Base-by-base conservation (phyloP, 192 early-diverging fungal species). In the Coemansia sp. region DNA sequence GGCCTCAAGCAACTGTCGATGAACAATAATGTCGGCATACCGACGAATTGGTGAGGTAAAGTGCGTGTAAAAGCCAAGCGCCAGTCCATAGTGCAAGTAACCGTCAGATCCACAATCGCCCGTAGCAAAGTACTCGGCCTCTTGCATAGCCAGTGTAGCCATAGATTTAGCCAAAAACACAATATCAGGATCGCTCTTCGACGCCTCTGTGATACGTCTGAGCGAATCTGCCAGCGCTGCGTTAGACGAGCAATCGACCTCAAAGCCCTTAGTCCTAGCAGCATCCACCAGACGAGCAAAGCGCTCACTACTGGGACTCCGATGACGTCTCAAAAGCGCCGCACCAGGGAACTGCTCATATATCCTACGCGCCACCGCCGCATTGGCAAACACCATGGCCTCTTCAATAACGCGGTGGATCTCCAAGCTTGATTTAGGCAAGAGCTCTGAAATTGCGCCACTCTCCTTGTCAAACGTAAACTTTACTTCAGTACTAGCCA, bases 11-110 rank as follows among this genome's bases (percentile, higher is more conserved):
- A 94, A 64, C 73, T 91, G 89, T 8, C 92, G 72, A 64, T 94
- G 92, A 23, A 91, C 92, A 7, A 92, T 77, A n/a, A 94, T 52
- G 73, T 94, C 92, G 26, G 92, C 91, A 75, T 94, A 94, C 49
- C 91, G 84, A 62, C 91, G 90, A 68, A 93, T 93, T 5, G 91
- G 91, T 7, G 89, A 89, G 69, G 92, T 93, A 73, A 92, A 93
- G 70, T 93, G 92, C n/a, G 92, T 93, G 70, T 93, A 93, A 61
- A 82, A 88, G 6, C 87, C 88, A 43, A 91, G 70, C 1, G 92
- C 92, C 64, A 93, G 72, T 52, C 92, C 92, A 64, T 93, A 93
- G 75, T 93, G 92, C 40, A 71, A 75, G 68, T 86, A 89, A 23
- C 86, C 75, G 13, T 42, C 65, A 9, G 79, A 9, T 17, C 23